phyloP scores from a whole-genome alignment of 192 early-diverging fungal genomes.

The Geranomyces variabilis region DNA sequence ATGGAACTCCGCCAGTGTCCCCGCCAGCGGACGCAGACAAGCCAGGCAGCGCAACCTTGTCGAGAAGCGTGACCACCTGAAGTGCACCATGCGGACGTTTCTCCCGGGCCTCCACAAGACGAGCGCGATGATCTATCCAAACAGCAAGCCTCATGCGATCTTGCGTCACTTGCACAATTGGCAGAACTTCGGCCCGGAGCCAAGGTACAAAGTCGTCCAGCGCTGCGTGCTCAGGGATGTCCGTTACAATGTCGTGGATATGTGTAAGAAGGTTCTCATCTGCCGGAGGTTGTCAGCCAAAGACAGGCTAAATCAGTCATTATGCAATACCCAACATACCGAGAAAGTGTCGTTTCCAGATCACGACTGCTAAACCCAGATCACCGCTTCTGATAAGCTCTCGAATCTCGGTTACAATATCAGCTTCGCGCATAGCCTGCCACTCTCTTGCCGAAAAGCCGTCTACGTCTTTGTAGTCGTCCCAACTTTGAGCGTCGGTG shows the following conservation, averaged over 20 bases:
- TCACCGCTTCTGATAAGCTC: conserved; percentile 50
- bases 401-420: conserved; percentile 47
- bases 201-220: conserved; percentile 46
- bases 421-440: conserved; percentile 50
- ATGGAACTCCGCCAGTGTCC: background rate
- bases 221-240: conserved; percentile 46
- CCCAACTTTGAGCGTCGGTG: background rate
- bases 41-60: conserved; percentile 21
- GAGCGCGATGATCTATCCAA: conserved; percentile 61
- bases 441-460: conserved; percentile 42
- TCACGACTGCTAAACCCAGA: conserved; percentile 35
- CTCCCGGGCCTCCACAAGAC: conserved; percentile 46
- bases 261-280: conserved; percentile 43
- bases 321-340: conserved; percentile 35
- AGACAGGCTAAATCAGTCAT: no score
- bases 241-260: conserved; percentile 51
- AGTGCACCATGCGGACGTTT: conserved; percentile 50
- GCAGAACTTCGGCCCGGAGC: conserved; percentile 59
- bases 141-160: conserved; percentile 43
- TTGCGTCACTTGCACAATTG: conserved; percentile 30
- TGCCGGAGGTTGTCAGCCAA: background rate
- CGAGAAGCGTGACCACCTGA: conserved; percentile 49
- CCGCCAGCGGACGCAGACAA: background rate
- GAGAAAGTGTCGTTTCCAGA: conserved; percentile 61
- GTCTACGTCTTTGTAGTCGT: background rate